These are phyloP conservation scores for Gaultheria prostrata DNA, from an alignment of 148 eudicot species.

Conservation along the genomic window DNA sequence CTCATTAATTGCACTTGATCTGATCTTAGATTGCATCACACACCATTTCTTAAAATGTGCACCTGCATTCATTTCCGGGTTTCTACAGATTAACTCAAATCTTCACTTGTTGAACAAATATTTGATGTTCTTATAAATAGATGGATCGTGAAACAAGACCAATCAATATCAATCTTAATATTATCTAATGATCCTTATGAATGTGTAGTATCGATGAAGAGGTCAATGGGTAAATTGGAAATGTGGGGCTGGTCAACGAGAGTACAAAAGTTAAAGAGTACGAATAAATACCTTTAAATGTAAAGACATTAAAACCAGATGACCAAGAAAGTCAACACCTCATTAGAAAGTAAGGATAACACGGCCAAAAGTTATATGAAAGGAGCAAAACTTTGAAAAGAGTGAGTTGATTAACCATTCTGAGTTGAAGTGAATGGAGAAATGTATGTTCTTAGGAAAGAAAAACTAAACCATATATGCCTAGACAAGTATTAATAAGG, in stretches of 20 bases:
- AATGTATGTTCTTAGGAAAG: not conserved
- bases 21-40: slow-evolving; percentile 91
- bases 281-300: not conserved
- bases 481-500: not conserved
- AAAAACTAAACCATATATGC: not conserved
- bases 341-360: not conserved
- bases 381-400: not conserved
- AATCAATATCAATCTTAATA: not conserved
- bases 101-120: not conserved
- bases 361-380: not conserved
- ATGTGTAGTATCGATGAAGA: not conserved
- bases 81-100: not conserved
- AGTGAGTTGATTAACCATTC: not conserved
- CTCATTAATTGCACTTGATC: slow-evolving; percentile 75
- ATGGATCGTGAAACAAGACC: not conserved
- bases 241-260: not conserved
- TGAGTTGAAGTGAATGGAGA: not conserved
- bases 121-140: not conserved
- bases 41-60: slow-evolving; percentile 98
- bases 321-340: not conserved
- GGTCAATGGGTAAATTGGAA: not conserved
- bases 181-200: not conserved
- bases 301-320: not conserved
- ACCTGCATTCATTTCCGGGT: slow-evolving; percentile 41
- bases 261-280: not conserved